Conservation (phyloP, 1,284 basidiomycete genomes). For the Ganoderma resinaceum region DNA sequence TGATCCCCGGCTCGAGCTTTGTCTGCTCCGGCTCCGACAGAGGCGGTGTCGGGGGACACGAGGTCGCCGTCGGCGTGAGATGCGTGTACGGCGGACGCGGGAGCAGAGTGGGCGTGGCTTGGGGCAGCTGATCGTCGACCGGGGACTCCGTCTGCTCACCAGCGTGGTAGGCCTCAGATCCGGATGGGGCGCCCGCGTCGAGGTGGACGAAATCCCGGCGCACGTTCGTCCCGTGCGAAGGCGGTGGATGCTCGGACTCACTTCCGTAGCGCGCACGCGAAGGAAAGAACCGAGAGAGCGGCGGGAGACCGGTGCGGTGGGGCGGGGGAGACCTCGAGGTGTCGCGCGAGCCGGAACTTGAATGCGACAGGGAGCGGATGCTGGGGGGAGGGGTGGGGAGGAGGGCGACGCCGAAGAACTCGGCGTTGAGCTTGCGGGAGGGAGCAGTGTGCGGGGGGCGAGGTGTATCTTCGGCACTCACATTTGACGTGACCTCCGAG, state of each 20-base stretch:
- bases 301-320: conserved; percentile 33
- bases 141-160: conserved; percentile 24
- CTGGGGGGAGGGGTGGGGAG: conserved; percentile 41
- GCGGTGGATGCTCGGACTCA: conserved; percentile 27
- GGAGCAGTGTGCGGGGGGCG: conserved; percentile 31
- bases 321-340: conserved; percentile 37
- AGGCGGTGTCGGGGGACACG: conserved; percentile 23
- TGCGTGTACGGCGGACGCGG: conserved; percentile 15
- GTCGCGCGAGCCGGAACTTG: conserved; percentile 30
- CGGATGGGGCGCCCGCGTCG: conserved; percentile 8
- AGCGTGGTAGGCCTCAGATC: conserved; percentile 12
- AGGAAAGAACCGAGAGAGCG: conserved; percentile 43
- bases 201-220: conserved; percentile 35
- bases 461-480: conserved; percentile 30
- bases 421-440: conserved; percentile 41
- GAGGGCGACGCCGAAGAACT: conserved; percentile 40
- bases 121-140: conserved; percentile 18
- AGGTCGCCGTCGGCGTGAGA: conserved; percentile 17
- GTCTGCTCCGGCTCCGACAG: conserved; percentile 26
- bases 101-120: background rate
- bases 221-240: conserved; percentile 29
- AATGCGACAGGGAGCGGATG: conserved; percentile 36
- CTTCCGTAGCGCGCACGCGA: conserved; percentile 40
- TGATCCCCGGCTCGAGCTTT: conserved; percentile 31
- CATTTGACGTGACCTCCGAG: conserved; percentile 28